These are phyloP conservation scores for Spathaspora arborariae DNA, from an alignment of 805 yeast species.

Conservation along the genomic window DNA sequence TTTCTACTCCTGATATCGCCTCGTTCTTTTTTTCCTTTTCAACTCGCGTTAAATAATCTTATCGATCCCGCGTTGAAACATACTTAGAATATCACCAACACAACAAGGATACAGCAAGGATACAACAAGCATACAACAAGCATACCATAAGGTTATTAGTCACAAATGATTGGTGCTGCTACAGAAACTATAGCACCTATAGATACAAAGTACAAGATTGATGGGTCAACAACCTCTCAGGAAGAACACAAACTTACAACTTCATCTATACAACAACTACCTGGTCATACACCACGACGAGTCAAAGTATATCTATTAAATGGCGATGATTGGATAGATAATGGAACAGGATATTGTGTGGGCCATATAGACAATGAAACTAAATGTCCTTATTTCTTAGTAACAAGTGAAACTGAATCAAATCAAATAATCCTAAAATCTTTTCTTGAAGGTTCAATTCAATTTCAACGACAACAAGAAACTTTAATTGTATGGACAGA, in stretches of 20 bases:
- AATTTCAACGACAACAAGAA: constrained; percentile 91
- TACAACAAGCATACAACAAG: no score
- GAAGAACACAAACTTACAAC: not conserved
- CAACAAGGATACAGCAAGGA: no score
- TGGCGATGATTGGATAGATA: constrained; percentile 84
- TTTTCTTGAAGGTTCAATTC: constrained; percentile 67
- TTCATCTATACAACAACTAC: no score
- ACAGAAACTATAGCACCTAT: not conserved
- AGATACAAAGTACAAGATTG: not conserved
- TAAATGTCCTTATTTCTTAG: constrained; percentile 58
- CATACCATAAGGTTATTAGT: no score
- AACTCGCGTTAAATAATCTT: not conserved
- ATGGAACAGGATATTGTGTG: constrained; percentile 86
- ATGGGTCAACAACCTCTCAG: not conserved
- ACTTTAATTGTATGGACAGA: constrained; percentile 95
- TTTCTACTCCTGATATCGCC: not conserved
- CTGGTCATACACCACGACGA: constrained; percentile 50
- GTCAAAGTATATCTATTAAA: constrained; percentile 87
- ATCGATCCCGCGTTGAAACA: not conserved
- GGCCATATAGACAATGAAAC: constrained; percentile 52
- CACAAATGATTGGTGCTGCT: not conserved
- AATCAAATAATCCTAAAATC: constrained; percentile 60
- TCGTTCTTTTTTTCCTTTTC: not conserved
- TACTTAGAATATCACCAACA: no score
- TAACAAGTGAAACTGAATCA: constrained; percentile 64